phyloP scores from a whole-genome alignment of 2,329 filamentous ascomycete genomes.

The Plectosphaerella sp. region DNA sequence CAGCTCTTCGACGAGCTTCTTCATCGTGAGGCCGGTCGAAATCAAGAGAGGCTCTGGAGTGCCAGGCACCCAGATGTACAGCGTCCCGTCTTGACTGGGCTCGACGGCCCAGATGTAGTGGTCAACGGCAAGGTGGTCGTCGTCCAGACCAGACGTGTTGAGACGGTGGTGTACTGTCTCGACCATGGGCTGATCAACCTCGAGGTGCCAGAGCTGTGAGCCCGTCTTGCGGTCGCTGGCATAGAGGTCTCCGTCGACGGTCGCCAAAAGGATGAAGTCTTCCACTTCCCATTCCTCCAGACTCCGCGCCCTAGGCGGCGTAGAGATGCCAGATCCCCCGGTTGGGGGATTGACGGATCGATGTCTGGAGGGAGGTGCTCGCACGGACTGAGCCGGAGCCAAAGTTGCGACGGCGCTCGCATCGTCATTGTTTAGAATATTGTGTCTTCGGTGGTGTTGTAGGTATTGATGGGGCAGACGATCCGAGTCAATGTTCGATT shows the following conservation, averaged over 20 bases:
- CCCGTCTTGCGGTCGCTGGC: conserved; percentile 86
- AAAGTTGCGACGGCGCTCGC: conserved; percentile 96
- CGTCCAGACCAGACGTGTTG: conserved; percentile 58
- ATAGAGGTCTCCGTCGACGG: conserved; percentile 95
- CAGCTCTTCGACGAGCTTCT: conserved; percentile 79
- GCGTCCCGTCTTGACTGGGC: conserved; percentile 77
- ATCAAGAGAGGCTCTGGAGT: conserved; percentile 54
- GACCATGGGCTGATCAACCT: conserved; percentile 82
- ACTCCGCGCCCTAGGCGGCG: conserved; percentile 92
- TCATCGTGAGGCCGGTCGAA: conserved; percentile 70
- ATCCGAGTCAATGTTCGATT: conserved; percentile 18
- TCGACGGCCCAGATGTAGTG: conserved; percentile 95
- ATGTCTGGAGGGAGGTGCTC: conserved; percentile 79
- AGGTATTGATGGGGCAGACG: background rate
- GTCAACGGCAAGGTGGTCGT: conserved; percentile 63
- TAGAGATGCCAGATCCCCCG: conserved; percentile 61
- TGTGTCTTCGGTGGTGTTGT: conserved; percentile 20
- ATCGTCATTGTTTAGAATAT: conserved; percentile 50
- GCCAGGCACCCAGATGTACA: conserved; percentile 81
- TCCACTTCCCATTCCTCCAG: conserved; percentile 99
- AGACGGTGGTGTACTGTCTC: conserved; percentile 78
- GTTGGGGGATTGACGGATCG: conserved; percentile 49
- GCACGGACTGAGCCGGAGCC: conserved; percentile 93
- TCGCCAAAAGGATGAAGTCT: conserved; percentile 99
- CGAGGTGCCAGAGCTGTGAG: conserved; percentile 77